A percentile compares a stretch with the other conserved stretches of the same genome.
Conservation (phyloP, 2,329 filamentous ascomycete species). For the Beauveria caledonica region DNA sequence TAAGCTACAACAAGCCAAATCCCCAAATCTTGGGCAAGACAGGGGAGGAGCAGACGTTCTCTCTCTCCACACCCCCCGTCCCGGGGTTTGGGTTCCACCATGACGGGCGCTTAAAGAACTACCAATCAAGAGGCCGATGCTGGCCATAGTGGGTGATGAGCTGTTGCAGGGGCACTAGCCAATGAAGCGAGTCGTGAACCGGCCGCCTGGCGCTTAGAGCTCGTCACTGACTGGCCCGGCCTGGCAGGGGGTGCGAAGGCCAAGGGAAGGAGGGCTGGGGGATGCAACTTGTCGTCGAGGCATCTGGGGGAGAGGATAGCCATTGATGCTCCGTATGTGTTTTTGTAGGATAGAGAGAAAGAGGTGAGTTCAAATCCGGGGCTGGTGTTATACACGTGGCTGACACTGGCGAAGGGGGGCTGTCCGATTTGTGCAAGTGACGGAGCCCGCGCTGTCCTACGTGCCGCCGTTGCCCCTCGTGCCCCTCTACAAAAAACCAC, state of each 20-base stretch:
- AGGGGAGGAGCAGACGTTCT: neutral
- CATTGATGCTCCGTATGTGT: neutral
- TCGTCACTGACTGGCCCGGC: constrained; percentile 3
- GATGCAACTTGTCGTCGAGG: neutral
- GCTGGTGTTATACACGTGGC: neutral
- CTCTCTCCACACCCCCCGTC: constrained; percentile 1
- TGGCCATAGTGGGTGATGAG: constrained; percentile 4
- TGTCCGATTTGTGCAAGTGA: neutral
- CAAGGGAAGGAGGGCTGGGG: neutral
- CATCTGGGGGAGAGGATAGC: no score
- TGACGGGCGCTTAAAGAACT: constrained; percentile 3
- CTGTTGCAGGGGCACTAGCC: constrained; percentile 2
- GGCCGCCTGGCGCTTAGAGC: constrained; percentile 26
- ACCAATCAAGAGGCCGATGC: constrained; percentile 4
- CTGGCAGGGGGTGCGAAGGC: neutral
- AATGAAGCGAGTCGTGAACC: constrained; percentile 6
- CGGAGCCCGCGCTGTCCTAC: neutral
- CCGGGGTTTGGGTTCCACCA: constrained; percentile 9
- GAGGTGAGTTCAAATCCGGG: neutral
- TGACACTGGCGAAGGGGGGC: neutral
- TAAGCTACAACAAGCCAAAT: neutral
- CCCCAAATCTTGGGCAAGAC: neutral
- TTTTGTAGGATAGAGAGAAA: neutral
- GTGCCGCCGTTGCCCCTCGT: neutral
- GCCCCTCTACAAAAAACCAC: no score